Percentiles rank a stretch among this genome's conserved stretches.
These are phyloP conservation scores for Aspergillus avenaceus DNA, from an alignment of 495 filamentous ascomycete species.

Conservation along the genomic window DNA sequence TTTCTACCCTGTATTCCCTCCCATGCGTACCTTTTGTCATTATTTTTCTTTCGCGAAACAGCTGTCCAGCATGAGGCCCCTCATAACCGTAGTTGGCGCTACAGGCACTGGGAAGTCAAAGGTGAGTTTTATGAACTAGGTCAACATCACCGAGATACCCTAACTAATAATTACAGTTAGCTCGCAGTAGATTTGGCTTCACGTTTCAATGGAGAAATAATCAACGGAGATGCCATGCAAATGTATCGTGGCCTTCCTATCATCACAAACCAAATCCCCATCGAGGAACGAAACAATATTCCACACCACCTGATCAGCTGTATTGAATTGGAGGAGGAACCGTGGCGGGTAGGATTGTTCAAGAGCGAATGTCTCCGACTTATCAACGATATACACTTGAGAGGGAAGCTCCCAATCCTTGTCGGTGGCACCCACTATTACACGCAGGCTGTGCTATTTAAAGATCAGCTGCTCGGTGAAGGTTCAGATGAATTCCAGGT, in stretches of 20 bases:
- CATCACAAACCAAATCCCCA: constrained; percentile 88
- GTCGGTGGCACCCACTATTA: constrained; percentile 97
- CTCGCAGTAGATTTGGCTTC: constrained; percentile 87
- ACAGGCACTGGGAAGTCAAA: constrained; percentile 99
- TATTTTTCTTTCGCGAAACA: constrained; percentile 10
- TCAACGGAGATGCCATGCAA: constrained; percentile 99
- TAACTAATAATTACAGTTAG: constrained; percentile 50
- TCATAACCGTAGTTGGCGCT: constrained; percentile 84
- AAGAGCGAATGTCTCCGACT: constrained; percentile 60
- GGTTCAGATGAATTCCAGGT: constrained; percentile 12
- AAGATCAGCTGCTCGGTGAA: constrained; percentile 54
- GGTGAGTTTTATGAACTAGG: constrained; percentile 44
- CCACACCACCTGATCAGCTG: constrained; percentile 86
- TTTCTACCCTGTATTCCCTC: neutral
- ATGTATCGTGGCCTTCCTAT: constrained; percentile 91
- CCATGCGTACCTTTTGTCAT: constrained; percentile 10
- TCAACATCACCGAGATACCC: neutral
- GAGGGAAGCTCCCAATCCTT: constrained; percentile 79
- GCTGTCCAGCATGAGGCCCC: constrained; percentile 44
- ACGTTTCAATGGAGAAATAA: constrained; percentile 85
- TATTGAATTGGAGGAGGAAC: constrained; percentile 64
- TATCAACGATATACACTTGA: constrained; percentile 70
- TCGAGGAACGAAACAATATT: constrained; percentile 70
- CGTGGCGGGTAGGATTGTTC: constrained; percentile 80
- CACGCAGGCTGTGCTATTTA: constrained; percentile 79